Percentiles rank a stretch among this genome's conserved stretches.
Evolutionary conservation across 768 basidiomycete genomes (phyloP).

Genomic region (Auriscalpium vulgare): DNA sequence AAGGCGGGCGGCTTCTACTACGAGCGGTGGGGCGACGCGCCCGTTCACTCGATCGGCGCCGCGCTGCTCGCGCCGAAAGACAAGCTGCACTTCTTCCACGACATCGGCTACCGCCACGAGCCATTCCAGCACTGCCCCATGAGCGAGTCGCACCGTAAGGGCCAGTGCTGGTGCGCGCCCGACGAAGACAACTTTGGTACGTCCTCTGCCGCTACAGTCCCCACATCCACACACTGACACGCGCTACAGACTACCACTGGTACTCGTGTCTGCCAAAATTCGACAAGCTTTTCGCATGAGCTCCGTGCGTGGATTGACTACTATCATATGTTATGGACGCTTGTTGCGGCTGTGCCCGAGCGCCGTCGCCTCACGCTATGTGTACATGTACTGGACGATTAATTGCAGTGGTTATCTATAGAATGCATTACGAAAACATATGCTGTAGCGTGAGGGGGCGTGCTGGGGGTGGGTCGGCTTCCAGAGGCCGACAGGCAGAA

Average conservation of each 20-base stretch:
- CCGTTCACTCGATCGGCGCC: conserved; percentile 75
- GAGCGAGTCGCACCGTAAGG: conserved; percentile 62
- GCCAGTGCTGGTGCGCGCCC: conserved; percentile 81
- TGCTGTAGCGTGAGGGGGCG: background rate
- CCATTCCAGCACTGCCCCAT: conserved; percentile 92
- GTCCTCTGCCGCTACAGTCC: conserved; percentile 15
- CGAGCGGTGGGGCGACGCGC: conserved; percentile 91
- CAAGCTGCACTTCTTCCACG: conserved; percentile 91
- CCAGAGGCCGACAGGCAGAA: too few species aligned
- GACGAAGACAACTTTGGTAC: conserved; percentile 64
- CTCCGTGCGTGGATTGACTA: background rate
- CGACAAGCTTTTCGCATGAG: conserved; percentile 12
- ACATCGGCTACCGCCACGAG: conserved; percentile 88
- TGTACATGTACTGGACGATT: background rate
- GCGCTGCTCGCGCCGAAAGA: conserved; percentile 84
- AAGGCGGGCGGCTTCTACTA: conserved; percentile 51
- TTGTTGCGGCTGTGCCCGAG: too few species aligned
- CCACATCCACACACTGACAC: conserved; percentile 8
- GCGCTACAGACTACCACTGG: conserved; percentile 61
- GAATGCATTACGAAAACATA: background rate
- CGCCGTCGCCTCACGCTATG: background rate
- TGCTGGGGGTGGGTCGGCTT: background rate
- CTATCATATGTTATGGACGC: too few species aligned
- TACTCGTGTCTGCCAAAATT: conserved; percentile 65
- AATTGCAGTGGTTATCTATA: conserved; percentile 7